These are phyloP conservation scores for Hagleromyces aurorensis DNA, from an alignment of 805 yeast species.

Conservation along the genomic window DNA sequence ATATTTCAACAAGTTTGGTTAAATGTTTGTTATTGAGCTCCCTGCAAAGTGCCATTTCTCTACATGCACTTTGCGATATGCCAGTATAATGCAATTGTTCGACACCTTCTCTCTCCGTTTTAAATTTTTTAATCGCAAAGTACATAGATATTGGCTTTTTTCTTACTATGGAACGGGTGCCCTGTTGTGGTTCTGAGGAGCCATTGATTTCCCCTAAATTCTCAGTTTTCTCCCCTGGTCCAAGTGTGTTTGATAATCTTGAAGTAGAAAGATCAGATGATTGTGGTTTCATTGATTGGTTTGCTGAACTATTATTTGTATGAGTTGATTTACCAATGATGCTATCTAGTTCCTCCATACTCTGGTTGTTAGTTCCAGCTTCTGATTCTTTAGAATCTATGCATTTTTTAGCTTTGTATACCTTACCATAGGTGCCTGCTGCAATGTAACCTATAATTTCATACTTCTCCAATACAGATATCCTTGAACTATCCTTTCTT, in stretches of 20 bases:
- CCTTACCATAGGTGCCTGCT: slow-evolving; percentile 97
- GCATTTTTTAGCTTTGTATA: slow-evolving; percentile 71
- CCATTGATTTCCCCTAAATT: too few species aligned
- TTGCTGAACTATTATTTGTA: too few species aligned
- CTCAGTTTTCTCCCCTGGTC: too few species aligned
- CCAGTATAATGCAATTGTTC: slow-evolving; percentile 89
- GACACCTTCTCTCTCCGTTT: slow-evolving; percentile 80
- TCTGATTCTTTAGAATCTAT: slow-evolving; percentile 4
- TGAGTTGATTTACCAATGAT: too few species aligned
- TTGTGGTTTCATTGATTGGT: too few species aligned
- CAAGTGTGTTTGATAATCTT: too few species aligned
- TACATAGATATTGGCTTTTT: slow-evolving; percentile 26
- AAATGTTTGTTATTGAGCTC: slow-evolving; percentile 77
- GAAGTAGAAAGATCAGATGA: too few species aligned
- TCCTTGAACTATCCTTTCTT: slow-evolving; percentile 57
- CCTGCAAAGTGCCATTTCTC: slow-evolving; percentile 93
- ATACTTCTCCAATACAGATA: slow-evolving; percentile 75
- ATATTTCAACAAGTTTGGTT: slow-evolving; percentile 71
- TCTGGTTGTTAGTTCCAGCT: too few species aligned
- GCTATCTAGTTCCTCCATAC: too few species aligned
- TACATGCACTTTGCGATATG: slow-evolving; percentile 87
- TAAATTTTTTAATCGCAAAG: slow-evolving; percentile 91
- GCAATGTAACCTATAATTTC: slow-evolving; percentile 93
- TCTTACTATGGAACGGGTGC: too few species aligned
- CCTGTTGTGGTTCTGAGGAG: too few species aligned